phyloP scores from a whole-genome alignment of 2,329 filamentous ascomycete genomes.

The Cryphonectria japonica region DNA sequence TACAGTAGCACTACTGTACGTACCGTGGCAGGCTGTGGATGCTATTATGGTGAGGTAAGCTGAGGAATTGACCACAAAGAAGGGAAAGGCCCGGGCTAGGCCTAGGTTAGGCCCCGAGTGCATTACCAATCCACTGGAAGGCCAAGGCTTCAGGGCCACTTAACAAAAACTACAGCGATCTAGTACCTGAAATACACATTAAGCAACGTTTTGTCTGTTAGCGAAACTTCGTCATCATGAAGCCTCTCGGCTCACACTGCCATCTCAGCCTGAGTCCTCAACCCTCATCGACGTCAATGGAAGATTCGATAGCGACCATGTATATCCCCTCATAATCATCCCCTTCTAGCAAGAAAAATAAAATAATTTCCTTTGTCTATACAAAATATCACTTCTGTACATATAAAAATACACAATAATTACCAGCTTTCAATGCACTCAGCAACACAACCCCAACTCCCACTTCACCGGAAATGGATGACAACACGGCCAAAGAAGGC shows the following conservation, averaged over 20 bases:
- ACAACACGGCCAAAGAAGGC: slow-evolving; percentile 7
- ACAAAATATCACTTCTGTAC: background rate
- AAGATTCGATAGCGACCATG: slow-evolving; percentile 20
- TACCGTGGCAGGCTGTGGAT: background rate
- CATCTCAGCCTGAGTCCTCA: background rate
- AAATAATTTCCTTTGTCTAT: background rate
- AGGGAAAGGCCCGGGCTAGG: background rate
- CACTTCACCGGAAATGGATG: background rate
- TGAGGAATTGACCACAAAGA: background rate
- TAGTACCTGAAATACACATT: background rate
- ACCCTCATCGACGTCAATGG: slow-evolving; percentile 20
- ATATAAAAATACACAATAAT: background rate
- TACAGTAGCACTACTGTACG: background rate
- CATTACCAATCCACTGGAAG: slow-evolving; percentile 15
- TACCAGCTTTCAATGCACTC: background rate
- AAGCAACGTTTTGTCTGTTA: background rate
- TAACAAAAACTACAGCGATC: background rate
- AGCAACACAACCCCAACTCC: background rate
- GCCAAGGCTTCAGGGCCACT: background rate
- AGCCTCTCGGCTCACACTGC: slow-evolving; percentile 5
- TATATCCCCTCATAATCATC: background rate
- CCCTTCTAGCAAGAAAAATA: background rate
- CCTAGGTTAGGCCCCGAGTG: background rate
- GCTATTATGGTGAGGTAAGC: background rate
- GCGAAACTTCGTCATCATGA: background rate